phyloP scores from a whole-genome alignment of 352 stramenopile species.

The Pythium grandisporangium region DNA sequence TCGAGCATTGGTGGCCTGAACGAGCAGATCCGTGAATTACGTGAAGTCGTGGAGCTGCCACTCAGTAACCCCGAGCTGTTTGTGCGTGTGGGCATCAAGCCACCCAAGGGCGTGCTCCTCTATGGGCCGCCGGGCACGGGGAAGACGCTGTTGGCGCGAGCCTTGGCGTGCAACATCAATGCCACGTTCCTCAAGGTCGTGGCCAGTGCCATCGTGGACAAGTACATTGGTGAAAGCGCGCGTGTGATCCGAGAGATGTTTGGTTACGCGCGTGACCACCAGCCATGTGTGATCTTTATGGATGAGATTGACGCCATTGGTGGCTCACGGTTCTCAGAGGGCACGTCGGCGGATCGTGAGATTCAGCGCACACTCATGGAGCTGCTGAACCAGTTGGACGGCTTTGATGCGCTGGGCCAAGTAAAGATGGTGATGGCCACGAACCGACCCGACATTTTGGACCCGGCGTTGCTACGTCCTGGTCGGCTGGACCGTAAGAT shows the following conservation, averaged over 20 bases:
- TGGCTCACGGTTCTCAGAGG: slow-evolving; percentile 96
- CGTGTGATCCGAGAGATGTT: slow-evolving; percentile 99
- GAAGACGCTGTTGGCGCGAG: slow-evolving; percentile 98
- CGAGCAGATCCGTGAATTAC: slow-evolving; percentile 97
- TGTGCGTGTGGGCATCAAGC: slow-evolving; percentile 97
- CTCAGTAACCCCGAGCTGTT: slow-evolving; percentile 99
- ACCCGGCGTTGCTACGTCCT: slow-evolving; percentile 96
- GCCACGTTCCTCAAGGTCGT: slow-evolving; percentile 99
- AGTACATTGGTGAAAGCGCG: slow-evolving; percentile 99
- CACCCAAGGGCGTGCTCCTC: slow-evolving; percentile 95
- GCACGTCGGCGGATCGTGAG: slow-evolving; percentile 94
- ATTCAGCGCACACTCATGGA: slow-evolving; percentile 99
- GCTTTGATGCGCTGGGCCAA: slow-evolving; percentile 97
- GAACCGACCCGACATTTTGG: slow-evolving; percentile 98
- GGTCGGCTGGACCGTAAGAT: slow-evolving; percentile 99
- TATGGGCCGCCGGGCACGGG: slow-evolving; percentile 98
- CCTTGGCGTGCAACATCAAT: slow-evolving; percentile 98
- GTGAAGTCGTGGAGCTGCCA: slow-evolving; percentile 97
- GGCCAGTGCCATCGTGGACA: slow-evolving; percentile 99
- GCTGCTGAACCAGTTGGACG: slow-evolving; percentile 99
- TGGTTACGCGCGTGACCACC: slow-evolving; percentile 93
- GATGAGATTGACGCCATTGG: slow-evolving; percentile 99
- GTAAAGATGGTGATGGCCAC: slow-evolving; percentile 99
- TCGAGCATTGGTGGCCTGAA: slow-evolving; percentile 97
- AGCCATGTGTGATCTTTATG: slow-evolving; percentile 99